Evolutionary conservation across 1,139 yeast species (phyloP).

Genomic region (Pichia sp.): DNA sequence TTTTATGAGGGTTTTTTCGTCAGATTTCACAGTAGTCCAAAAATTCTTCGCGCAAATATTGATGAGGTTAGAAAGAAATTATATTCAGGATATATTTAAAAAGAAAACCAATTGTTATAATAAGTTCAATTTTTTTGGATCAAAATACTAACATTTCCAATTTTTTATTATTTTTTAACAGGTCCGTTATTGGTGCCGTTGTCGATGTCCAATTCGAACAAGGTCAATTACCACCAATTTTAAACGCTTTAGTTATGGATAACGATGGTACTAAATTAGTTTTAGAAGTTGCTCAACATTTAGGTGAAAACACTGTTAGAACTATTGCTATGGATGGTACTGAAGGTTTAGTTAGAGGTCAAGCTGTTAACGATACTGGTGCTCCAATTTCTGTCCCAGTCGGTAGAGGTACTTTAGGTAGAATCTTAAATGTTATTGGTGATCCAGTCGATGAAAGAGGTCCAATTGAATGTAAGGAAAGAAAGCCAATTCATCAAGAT

Average conservation of each 20-base stretch:
- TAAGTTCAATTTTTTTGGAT: background rate
- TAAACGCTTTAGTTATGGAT: constrained; percentile 89
- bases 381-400: constrained; percentile 98
- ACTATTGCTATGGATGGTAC: constrained; percentile 99
- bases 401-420: constrained; percentile 98
- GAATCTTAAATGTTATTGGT: constrained; percentile 97
- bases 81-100: no score
- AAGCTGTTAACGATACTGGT: constrained; percentile 87
- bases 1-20: background rate
- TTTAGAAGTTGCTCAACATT: constrained; percentile 97
- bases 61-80: no score
- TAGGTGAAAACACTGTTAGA: constrained; percentile 99
- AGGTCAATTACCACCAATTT: constrained; percentile 94
- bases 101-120: no score
- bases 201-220: constrained; percentile 99
- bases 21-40: background rate
- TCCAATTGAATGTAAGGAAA: constrained; percentile 86
- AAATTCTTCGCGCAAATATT: background rate
- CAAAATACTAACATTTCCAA: constrained; percentile 11
- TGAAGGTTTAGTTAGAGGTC: constrained; percentile 99
- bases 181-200: constrained; percentile 99
- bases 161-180: constrained; percentile 25
- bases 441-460: constrained; percentile 99
- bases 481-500: constrained; percentile 97
- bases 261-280: constrained; percentile 68